Conservation (phyloP, 2,329 filamentous ascomycete species). For the Arthrobotrys megalospora region DNA sequence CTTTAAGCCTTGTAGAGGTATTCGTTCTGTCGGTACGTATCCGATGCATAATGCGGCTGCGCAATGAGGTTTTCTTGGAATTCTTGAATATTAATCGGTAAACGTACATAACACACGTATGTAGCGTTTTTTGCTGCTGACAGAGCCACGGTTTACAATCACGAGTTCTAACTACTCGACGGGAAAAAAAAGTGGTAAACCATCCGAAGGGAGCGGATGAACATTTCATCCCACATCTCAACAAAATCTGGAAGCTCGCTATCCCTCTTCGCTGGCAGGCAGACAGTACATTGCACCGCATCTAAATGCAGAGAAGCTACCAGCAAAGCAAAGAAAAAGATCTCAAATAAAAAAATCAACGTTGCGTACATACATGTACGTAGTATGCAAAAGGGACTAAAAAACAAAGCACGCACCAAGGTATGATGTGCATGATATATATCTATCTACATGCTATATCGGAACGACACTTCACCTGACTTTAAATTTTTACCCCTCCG, state of each 20-base stretch:
- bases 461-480: slow-evolving; percentile 22
- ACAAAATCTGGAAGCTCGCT: slow-evolving; percentile 21
- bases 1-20: slow-evolving; percentile 8
- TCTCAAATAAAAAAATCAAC: slow-evolving; percentile 1
- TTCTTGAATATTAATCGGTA: too few relatives aligned
- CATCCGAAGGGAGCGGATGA: slow-evolving; percentile 4
- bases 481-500: slow-evolving; percentile 11
- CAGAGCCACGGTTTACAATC: slow-evolving; percentile 8
- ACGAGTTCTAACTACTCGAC: slow-evolving; percentile 7
- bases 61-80: not conserved
- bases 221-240: slow-evolving; percentile 34
- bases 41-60: slow-evolving; percentile 17
- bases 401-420: slow-evolving; percentile 1
- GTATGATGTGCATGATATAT: not conserved
- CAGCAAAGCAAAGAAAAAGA: not conserved
- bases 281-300: slow-evolving; percentile 7
- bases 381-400: too few relatives aligned
- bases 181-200: not conserved
- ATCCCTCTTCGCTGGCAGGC: slow-evolving; percentile 13
- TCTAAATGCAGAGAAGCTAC: slow-evolving; percentile 10
- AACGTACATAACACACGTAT: not conserved
- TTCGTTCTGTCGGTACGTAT: slow-evolving; percentile 14
- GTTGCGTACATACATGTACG: slow-evolving; percentile 1
- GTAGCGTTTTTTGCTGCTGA: not conserved
- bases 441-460: not conserved